Evolutionary conservation across 2,329 filamentous ascomycete species (phyloP).

Genomic region (Trichoderma sp.): DNA sequence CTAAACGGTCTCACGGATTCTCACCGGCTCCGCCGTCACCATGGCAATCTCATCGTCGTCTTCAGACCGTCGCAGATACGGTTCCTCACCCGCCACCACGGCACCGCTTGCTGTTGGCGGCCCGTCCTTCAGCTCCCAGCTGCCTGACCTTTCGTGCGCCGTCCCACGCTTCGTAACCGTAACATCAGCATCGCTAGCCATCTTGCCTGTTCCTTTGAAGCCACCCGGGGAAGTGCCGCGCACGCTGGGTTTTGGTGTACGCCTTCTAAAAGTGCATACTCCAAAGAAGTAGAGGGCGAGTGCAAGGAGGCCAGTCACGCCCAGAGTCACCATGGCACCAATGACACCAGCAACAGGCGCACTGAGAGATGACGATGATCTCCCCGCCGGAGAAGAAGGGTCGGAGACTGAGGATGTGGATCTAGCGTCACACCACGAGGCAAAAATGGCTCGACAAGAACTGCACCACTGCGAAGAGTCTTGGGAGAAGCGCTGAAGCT

Average conservation of each 20-base stretch:
- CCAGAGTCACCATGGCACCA: slow-evolving; percentile 48
- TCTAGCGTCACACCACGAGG: slow-evolving; percentile 45
- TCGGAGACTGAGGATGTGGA: background rate
- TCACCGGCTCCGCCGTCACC: slow-evolving; percentile 43
- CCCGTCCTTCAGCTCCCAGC: slow-evolving; percentile 50
- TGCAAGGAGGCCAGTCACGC: slow-evolving; percentile 40
- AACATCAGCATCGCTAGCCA: slow-evolving; percentile 49
- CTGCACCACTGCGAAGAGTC: slow-evolving; percentile 48
- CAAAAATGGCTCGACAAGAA: slow-evolving; percentile 42
- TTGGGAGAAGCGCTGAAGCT: slow-evolving; percentile 44
- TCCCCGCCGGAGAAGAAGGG: background rate
- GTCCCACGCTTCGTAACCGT: slow-evolving; percentile 44
- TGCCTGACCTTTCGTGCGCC: slow-evolving; percentile 51
- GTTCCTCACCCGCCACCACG: slow-evolving; percentile 29
- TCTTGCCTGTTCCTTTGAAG: slow-evolving; percentile 52
- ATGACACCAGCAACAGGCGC: slow-evolving; percentile 51
- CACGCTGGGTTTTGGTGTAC: slow-evolving; percentile 12
- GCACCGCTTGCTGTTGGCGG: slow-evolving; percentile 30
- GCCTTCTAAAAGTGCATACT: slow-evolving; percentile 40
- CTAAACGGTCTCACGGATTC: slow-evolving; percentile 46
- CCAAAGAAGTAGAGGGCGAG: slow-evolving; percentile 41
- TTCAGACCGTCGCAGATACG: slow-evolving; percentile 30
- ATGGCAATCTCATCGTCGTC: slow-evolving; percentile 40
- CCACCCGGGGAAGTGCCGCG: slow-evolving; percentile 38
- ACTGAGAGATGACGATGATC: slow-evolving; percentile 33